Evolutionary conservation across 257 asterid genomes (phyloP).

Genomic region (Fraxinus anomala): DNA sequence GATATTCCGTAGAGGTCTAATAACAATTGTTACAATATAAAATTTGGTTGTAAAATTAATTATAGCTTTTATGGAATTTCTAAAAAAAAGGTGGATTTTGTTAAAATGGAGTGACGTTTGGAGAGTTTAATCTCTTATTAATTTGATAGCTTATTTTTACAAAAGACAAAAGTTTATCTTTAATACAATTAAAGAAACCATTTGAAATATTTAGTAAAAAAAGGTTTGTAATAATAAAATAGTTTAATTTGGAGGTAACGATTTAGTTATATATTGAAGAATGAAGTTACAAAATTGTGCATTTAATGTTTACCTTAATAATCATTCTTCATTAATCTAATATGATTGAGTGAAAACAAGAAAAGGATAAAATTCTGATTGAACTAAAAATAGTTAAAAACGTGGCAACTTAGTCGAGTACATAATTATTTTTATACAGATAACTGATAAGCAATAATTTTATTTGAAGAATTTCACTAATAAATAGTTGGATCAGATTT

Average conservation of each 20-base stretch:
- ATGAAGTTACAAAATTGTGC: background rate
- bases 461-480: background rate
- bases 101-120: background rate
- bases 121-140: background rate
- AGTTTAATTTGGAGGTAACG: background rate
- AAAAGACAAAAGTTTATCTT: background rate
- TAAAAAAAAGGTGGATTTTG: background rate
- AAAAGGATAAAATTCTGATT: background rate
- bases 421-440: no score
- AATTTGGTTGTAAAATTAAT: constrained; percentile 14
- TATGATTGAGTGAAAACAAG: background rate
- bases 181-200: background rate
- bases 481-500: background rate
- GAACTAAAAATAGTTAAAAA: background rate
- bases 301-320: background rate
- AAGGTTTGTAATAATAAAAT: background rate
- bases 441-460: background rate
- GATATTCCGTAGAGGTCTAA: no score
- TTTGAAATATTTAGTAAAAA: background rate
- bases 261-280: background rate
- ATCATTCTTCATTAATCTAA: background rate
- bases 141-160: background rate
- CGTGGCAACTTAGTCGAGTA: no score
- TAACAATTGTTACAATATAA: no score
- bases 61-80: background rate